Percentiles rank a stretch among this genome's conserved stretches.
phyloP scores from a whole-genome alignment of 768 basidiomycete genomes.

The Xerocomellus chrysenteron region DNA sequence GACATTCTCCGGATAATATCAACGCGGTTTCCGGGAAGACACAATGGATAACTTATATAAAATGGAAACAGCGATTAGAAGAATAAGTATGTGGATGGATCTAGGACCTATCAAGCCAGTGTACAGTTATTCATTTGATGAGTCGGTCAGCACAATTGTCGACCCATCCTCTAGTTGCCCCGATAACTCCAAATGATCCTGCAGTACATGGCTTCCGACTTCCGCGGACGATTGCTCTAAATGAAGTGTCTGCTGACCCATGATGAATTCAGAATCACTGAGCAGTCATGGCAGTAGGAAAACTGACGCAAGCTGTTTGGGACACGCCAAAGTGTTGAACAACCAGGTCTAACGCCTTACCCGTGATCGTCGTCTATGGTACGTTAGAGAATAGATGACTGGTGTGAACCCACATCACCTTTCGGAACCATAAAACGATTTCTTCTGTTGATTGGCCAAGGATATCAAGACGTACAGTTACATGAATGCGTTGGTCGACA shows the following conservation, averaged over 20 bases:
- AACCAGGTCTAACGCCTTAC: constrained; percentile 61
- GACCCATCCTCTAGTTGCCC: constrained; percentile 58
- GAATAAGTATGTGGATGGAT: not conserved
- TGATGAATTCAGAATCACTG: constrained; percentile 18
- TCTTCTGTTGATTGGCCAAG: constrained; percentile 34
- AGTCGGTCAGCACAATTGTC: constrained; percentile 17
- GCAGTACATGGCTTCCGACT: constrained; percentile 32
- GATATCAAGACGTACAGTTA: constrained; percentile 41
- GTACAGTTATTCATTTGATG: not conserved
- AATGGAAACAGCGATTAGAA: not conserved
- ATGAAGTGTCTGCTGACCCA: constrained; percentile 47
- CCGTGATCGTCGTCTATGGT: constrained; percentile 51
- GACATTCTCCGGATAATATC: constrained; percentile 17
- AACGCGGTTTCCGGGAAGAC: not conserved
- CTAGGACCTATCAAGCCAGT: not conserved
- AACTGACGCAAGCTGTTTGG: constrained; percentile 13
- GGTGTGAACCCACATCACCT: constrained; percentile 41
- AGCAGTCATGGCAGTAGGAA: not conserved
- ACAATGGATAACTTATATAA: not conserved
- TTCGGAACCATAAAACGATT: constrained; percentile 66
- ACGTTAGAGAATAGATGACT: constrained; percentile 1
- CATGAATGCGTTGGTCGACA: constrained; percentile 56
- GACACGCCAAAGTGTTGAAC: constrained; percentile 24
- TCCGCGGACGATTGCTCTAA: constrained; percentile 35
- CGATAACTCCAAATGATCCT: constrained; percentile 48